A percentile compares a stretch with the other conserved stretches of the same genome.
phyloP scores from a whole-genome alignment of 2,329 filamentous ascomycete genomes.

The Epichloe aotearoae region DNA sequence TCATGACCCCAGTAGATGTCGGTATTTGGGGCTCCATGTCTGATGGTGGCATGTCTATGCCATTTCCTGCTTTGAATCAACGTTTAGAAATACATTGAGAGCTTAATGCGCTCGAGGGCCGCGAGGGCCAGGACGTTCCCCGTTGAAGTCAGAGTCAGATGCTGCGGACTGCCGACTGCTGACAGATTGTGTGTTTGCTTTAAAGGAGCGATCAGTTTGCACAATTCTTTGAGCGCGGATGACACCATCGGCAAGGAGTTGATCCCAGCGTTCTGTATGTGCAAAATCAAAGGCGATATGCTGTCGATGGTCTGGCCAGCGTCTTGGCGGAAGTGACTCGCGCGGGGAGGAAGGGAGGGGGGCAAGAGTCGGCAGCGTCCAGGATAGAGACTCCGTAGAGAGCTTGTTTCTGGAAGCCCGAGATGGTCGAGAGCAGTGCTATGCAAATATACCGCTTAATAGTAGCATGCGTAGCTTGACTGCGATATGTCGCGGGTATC shows the following conservation, averaged over 20 bases:
- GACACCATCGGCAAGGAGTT: background rate
- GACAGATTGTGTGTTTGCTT: background rate
- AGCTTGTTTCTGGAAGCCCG: background rate
- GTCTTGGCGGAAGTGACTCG: background rate
- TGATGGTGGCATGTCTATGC: slow-evolving; percentile 30
- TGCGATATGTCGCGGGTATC: background rate
- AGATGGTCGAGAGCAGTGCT: background rate
- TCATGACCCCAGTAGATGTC: slow-evolving; percentile 17
- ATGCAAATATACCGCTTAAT: background rate
- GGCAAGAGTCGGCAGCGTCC: background rate
- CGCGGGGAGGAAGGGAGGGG: no score
- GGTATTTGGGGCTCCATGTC: slow-evolving; percentile 30
- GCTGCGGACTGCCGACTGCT: no score
- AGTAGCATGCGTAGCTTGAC: background rate
- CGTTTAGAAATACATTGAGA: slow-evolving; percentile 20
- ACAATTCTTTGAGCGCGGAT: background rate
- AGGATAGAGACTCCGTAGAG: no score
- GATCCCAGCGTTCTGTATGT: background rate
- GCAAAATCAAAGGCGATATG: background rate
- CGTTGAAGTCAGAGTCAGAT: background rate
- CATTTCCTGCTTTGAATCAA: slow-evolving; percentile 27
- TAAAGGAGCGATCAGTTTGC: background rate
- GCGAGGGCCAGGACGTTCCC: background rate
- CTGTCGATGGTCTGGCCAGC: background rate
- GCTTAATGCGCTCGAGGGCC: background rate